These are phyloP conservation scores for Arxiozyma slooffiae DNA, from an alignment of 1,139 yeast species.

Conservation along the genomic window DNA sequence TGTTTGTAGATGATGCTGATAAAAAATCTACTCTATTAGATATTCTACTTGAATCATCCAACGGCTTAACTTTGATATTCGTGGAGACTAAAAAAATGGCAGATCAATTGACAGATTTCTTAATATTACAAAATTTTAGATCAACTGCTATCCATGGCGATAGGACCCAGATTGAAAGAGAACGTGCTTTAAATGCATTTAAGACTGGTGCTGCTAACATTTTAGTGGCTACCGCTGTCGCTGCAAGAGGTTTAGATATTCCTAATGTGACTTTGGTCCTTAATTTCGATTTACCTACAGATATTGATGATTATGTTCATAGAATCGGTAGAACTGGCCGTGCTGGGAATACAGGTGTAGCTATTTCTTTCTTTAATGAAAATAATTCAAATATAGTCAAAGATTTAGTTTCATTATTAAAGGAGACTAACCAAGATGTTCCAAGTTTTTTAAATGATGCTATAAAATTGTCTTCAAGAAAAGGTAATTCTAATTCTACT, in stretches of 20 bases:
- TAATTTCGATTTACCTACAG: constrained; percentile 92
- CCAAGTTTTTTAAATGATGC: constrained; percentile 72
- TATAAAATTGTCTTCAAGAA: not conserved
- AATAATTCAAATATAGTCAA: constrained; percentile 81
- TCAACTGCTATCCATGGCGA: constrained; percentile 98
- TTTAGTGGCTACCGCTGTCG: constrained; percentile 86
- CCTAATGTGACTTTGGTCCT: constrained; percentile 96
- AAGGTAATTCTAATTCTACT: not conserved
- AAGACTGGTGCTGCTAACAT: constrained; percentile 52
- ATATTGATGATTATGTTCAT: constrained; percentile 96
- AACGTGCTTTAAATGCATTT: constrained; percentile 72
- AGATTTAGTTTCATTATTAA: constrained; percentile 73
- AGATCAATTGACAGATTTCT: constrained; percentile 83
- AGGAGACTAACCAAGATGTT: constrained; percentile 94
- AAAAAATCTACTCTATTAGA: constrained; percentile 86
- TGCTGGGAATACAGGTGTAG: constrained; percentile 97
- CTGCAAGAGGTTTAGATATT: constrained; percentile 95
- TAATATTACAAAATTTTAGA: constrained; percentile 78
- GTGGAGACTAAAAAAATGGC: constrained; percentile 99
- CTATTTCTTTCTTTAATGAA: constrained; percentile 95
- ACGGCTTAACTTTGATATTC: constrained; percentile 79
- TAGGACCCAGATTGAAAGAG: constrained; percentile 95
- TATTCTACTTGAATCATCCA: constrained; percentile 59
- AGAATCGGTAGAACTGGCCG: constrained; percentile 99
- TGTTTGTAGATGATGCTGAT: constrained; percentile 89